These are phyloP conservation scores for Neurospora sp. DNA, from an alignment of 495 filamentous ascomycete genomes.

Conservation along the genomic window DNA sequence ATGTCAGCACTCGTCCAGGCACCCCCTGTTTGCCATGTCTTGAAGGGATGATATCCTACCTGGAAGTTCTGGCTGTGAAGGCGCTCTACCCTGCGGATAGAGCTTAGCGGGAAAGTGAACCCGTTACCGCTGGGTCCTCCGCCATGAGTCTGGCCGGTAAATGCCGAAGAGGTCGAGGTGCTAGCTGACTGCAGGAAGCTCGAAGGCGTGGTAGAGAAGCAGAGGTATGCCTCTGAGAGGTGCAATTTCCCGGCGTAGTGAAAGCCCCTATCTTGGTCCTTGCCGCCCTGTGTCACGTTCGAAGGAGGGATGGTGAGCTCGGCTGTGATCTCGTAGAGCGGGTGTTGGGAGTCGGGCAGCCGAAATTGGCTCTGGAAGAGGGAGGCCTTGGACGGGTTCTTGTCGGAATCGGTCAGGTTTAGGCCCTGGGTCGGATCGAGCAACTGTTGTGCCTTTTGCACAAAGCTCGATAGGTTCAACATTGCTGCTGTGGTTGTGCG, in stretches of 20 bases:
- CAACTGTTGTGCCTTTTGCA: conserved; percentile 85
- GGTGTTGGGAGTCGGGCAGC: conserved; percentile 81
- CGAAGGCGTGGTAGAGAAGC: conserved; percentile 87
- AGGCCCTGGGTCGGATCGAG: conserved; percentile 73
- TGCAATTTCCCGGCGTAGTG: conserved; percentile 91
- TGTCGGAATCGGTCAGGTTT: conserved; percentile 56
- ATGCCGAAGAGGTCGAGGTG: conserved; percentile 60
- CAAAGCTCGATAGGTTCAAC: conserved; percentile 70
- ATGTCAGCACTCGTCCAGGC: background rate
- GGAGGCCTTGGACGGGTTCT: conserved; percentile 77
- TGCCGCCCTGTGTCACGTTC: conserved; percentile 48
- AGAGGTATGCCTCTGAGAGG: conserved; percentile 86
- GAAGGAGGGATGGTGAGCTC: conserved; percentile 77
- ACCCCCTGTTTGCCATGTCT: background rate
- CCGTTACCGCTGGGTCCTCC: conserved; percentile 92
- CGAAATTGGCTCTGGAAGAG: conserved; percentile 96
- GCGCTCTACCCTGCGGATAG: conserved; percentile 82
- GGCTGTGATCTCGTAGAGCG: conserved; percentile 89
- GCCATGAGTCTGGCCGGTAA: conserved; percentile 81
- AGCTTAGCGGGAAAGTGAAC: conserved; percentile 89
- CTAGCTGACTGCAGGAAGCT: conserved; percentile 76
- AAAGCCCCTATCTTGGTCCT: conserved; percentile 57
- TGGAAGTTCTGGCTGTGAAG: conserved; percentile 79
- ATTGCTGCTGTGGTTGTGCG: conserved; percentile 14
- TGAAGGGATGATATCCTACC: conserved; percentile 22